Evolutionary conservation across 2,329 filamentous ascomycete species (phyloP), one percentile per base, ranked within the genome.

Genomic region (Ophiostoma montium): DNA sequence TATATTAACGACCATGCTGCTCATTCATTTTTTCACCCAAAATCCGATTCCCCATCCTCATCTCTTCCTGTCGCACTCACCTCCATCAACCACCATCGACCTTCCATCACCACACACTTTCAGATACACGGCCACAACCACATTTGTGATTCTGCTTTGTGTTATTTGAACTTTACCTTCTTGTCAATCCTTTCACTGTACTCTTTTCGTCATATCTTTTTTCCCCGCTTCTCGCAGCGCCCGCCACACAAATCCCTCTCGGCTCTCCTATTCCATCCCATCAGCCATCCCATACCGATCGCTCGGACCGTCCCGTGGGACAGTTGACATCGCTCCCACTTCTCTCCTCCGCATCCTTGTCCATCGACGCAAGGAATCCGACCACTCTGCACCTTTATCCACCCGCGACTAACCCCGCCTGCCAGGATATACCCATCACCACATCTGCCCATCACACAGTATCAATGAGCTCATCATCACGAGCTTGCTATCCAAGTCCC

Each of bases 101-200:
- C 42, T 27, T 33, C 32, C 42, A 44, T 27, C 39, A 42, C 39
- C 27, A 15, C 21, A 42, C 39, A 15, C 15, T 16, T 3, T 10
- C n/a, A 27, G 23, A 27, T 8, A 27, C n/a, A 42, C 39, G 11
- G 8, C 21, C 9, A 18, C 23, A 4, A 30, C 39, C n/a, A 16
- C 36, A 15, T 19, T 41, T n/a, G 21, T 42, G 15, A 27, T 31
- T 8, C 15, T 42, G 38, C 11, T 16, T 30, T 31, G 21, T 16
- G 16, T 11, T 13, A 27, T 41, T 10, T 42, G n/a, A n/a, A n/a
- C n/a, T 30, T 15, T n/a, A 16, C 23, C 27, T 50, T 50, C 38
- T 39, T 30, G 49, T 47, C 49, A 38, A 21, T 50, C 49, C 35
- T 50, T 50, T 50, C 31, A 45, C 39, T 23, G 27, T 16, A 27